Conservation (phyloP, 352 stramenopile genomes). For the Aphanomyces astaci region DNA sequence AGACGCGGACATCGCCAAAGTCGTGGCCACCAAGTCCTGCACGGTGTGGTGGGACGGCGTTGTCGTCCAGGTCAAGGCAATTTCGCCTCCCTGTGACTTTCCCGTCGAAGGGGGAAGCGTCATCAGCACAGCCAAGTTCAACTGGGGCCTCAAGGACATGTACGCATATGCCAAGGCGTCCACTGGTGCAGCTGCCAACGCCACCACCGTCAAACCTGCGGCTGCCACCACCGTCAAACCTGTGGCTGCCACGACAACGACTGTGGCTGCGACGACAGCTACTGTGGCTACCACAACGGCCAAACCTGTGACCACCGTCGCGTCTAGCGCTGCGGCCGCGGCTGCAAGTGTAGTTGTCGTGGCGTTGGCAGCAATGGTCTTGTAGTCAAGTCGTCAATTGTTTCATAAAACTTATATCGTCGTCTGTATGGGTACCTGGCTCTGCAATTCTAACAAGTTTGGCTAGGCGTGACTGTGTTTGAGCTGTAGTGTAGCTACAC, state of each 20-base stretch:
- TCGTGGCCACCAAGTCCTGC: background rate
- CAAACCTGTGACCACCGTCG: background rate
- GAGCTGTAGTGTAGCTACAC: too few relatives aligned
- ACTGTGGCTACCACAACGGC: background rate
- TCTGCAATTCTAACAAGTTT: too few relatives aligned
- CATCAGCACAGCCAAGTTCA: background rate
- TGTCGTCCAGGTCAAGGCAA: background rate
- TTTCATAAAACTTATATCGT: background rate
- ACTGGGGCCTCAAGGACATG: background rate
- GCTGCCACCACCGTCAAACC: background rate
- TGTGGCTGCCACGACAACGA: background rate
- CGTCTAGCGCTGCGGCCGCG: background rate
- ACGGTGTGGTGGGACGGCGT: constrained; percentile 4
- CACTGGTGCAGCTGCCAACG: background rate
- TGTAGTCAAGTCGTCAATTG: too few relatives aligned
- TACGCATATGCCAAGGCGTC: background rate
- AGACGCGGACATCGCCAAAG: background rate
- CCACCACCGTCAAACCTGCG: background rate
- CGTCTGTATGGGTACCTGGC: background rate
- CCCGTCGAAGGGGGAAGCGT: background rate
- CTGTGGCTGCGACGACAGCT: background rate
- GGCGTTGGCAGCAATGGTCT: background rate
- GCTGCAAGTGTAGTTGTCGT: background rate
- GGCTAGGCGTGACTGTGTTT: too few relatives aligned
- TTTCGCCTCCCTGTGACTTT: background rate